Base-by-base conservation (phyloP, 1,139 yeast species). In the Yamadazyma mexicana region DNA sequence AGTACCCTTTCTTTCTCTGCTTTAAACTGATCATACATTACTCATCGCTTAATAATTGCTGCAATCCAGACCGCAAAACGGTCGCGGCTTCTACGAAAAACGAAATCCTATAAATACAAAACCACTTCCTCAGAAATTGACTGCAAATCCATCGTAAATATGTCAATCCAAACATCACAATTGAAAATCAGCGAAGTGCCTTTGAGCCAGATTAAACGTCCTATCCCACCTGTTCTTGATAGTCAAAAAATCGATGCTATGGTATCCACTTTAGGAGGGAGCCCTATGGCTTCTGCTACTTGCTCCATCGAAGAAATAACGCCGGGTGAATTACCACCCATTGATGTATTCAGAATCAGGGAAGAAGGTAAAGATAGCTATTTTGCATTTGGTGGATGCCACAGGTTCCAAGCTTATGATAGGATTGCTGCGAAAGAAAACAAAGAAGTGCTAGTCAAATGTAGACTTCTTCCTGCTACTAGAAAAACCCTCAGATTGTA, bases 301-400 rank as follows among this genome's bases (percentile, higher is more conserved):
- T 83, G 91, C 51, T 55, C 70, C 2, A 45, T 80, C 5, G 80
- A 77, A 39, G 69, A 77, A 25, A 77, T 78, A 10, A 61, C 63
- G 0, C 63, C 88, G 0, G 88, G 89, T 0, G 84, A 82, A 49
- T 60, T 84, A 33, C 92, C 92, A 1, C 87, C 91, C 2, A 73
- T 87, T 20, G 96, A 87, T 58, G 89, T 87, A 0, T 64, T 87
- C 48, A 71, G 75, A 32, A 83, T 86, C 2, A 66, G 81, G 34
- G 84, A 83, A 35, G 57, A 73, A 9, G 92, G 88, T 0, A 62
- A 75, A 40, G 72, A 65, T 22, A 75, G 73, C 56, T 86, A 81
- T 55, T 87, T 86, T 64, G 95, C 94, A 2, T 83, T 86, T 60
- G 94, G 94, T 8, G 94, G 94, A 0, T 86, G 95, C 56, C 95